Base-by-base conservation (phyloP, 108 stramenopile species). In the Cyclotella choctawhatcheeana region DNA sequence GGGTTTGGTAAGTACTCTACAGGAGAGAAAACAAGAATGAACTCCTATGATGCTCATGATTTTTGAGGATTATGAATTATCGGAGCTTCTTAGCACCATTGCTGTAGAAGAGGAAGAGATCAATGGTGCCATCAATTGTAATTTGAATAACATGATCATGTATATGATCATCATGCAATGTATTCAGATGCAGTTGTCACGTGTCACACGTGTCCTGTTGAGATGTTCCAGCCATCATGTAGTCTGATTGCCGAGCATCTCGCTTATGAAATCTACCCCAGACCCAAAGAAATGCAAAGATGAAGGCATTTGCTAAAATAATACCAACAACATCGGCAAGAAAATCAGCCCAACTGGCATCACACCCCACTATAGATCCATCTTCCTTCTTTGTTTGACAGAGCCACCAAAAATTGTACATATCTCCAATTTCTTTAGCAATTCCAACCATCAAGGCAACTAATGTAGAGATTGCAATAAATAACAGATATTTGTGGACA, bases 261-360 rank as follows among this genome's bases (percentile, higher is more conserved):
- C 10, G 10, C 22, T 22, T 22, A 22, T 1, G 10, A 22, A 44
- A 45, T 30, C 26, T 0, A 64, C 16, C 13, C 48, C 20, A 64
- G 12, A 29, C 0, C 44, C 0, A 21, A 22, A 70, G 12, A 24
- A 10, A 37, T 0, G n/a, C 4, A 20, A 70, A 47, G 13, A 70
- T 47, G 21, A 59, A 24, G 12, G 27, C 43, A 3, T 70, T 25
- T 14, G 61, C 73, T 30, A 73, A 12, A 20, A 58, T 34, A 27
- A 58, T 55, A 10, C 73, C 73, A 17, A 76, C 33, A 31, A 61
- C 29, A 62, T 76, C 74, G 8, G 74, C 74, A 50, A 76, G 24
- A 30, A 76, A 21, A 68, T 76, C 74, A 2, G 29, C 65, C 58
- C 58, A 62, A 50, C 50, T 61, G 2, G 74, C 34, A 12, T 67